These are phyloP conservation scores for Hyaloscypha hepaticicola DNA, from an alignment of 495 filamentous ascomycete species.

Conservation along the genomic window DNA sequence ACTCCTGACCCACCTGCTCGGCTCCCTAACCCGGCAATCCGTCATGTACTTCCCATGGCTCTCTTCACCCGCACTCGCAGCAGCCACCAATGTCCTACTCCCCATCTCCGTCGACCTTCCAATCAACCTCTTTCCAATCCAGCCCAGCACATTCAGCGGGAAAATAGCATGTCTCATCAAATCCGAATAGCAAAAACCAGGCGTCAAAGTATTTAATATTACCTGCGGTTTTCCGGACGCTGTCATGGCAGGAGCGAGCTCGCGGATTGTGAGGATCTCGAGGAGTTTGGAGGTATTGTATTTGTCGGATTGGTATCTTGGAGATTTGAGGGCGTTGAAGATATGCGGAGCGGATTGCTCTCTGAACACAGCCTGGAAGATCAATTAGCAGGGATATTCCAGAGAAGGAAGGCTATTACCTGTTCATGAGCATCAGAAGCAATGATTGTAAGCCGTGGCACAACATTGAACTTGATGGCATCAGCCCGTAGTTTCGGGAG, in stretches of 20 bases:
- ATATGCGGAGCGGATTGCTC: slow-evolving; percentile 10
- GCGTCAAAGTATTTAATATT: slow-evolving; percentile 48
- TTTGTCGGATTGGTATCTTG: slow-evolving; percentile 13
- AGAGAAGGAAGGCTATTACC: slow-evolving; percentile 3
- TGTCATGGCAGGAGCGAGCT: slow-evolving; percentile 40
- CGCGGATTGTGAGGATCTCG: slow-evolving; percentile 45
- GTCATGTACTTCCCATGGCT: slow-evolving; percentile 21
- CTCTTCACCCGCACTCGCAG: slow-evolving; percentile 16
- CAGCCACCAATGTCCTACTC: slow-evolving; percentile 21
- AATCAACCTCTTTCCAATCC: slow-evolving; percentile 20
- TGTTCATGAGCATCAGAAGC: slow-evolving; percentile 34
- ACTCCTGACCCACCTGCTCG: slow-evolving; percentile 30
- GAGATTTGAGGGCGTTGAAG: slow-evolving; percentile 15
- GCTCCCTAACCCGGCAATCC: slow-evolving; percentile 21
- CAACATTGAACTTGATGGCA: slow-evolving; percentile 22
- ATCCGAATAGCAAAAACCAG: slow-evolving; percentile 31
- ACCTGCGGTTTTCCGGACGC: slow-evolving; percentile 35
- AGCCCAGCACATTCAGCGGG: slow-evolving; percentile 12
- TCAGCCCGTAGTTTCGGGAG: slow-evolving; percentile 34
- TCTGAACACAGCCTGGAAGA: slow-evolving; percentile 16
- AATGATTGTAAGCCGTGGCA: slow-evolving; percentile 24
- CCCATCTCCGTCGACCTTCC: slow-evolving; percentile 24
- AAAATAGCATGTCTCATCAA: slow-evolving; percentile 21
- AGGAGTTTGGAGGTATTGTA: slow-evolving; percentile 56
- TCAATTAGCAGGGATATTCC: neutral